Percentiles rank a stretch among this genome's conserved stretches.
Conservation (phyloP, 306 rosid species). For the Ziziphus jujuba region DNA sequence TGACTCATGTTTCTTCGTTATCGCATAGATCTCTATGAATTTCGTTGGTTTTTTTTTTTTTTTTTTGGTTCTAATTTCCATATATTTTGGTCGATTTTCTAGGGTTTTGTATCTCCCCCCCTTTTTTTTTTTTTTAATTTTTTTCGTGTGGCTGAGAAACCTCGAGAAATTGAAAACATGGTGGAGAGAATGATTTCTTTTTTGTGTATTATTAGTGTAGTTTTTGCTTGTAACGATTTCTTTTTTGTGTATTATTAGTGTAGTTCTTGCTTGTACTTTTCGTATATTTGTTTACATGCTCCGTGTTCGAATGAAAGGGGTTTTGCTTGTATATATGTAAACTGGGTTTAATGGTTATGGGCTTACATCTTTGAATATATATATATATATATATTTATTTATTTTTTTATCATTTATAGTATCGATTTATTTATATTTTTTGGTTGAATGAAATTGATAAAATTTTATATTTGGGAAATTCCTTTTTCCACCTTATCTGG, state of each 20-base stretch:
- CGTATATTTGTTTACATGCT: too few species aligned
- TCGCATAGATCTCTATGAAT: neutral
- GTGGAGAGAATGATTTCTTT: neutral
- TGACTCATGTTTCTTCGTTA: neutral
- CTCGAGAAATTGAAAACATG: neutral
- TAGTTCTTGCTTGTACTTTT: too few species aligned
- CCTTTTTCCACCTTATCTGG: neutral
- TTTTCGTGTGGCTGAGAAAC: neutral
- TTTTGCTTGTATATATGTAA: too few species aligned
- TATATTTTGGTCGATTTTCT: too few species aligned
- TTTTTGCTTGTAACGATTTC: neutral
- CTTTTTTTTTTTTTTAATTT: constrained; percentile 1
- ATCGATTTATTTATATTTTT: neutral
- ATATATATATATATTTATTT: too few species aligned
- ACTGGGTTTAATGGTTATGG: too few species aligned
- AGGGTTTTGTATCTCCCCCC: neutral
- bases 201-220: too few species aligned
- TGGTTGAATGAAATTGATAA: neutral
- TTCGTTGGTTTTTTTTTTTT: too few species aligned
- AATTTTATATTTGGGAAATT: neutral
- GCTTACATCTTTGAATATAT: too few species aligned
- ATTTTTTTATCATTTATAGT: neutral
- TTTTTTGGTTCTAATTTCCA: too few species aligned
- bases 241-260: too few species aligned
- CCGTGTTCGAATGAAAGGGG: too few species aligned